Percentiles rank a stretch among this genome's conserved stretches.
Conservation (phyloP, 2,329 filamentous ascomycete genomes). For the Aplosporella prunicola region DNA sequence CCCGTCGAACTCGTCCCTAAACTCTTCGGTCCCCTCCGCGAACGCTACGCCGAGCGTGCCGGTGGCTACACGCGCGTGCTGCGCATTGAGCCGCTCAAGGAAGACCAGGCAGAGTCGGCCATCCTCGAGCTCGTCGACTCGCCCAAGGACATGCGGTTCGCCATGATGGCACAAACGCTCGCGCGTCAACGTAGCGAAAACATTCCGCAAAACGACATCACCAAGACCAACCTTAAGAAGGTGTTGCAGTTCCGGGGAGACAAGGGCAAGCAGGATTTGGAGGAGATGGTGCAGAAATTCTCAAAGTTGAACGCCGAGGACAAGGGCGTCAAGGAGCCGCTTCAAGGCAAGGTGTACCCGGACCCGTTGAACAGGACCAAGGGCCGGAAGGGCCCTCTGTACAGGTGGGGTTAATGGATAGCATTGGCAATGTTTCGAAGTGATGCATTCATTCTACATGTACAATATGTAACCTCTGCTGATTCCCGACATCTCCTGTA, state of each 20-base stretch:
- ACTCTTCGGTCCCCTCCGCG: constrained; percentile 72
- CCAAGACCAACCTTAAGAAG: constrained; percentile 69
- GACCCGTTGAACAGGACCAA: constrained; percentile 6
- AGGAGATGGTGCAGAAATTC: constrained; percentile 45
- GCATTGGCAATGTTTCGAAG: too few relatives aligned
- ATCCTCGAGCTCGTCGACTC: constrained; percentile 94
- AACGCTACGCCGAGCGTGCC: constrained; percentile 67
- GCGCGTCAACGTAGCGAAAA: constrained; percentile 48
- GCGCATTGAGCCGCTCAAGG: constrained; percentile 78
- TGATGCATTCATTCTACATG: too few relatives aligned
- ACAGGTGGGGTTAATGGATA: too few relatives aligned
- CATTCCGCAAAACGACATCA: constrained; percentile 58
- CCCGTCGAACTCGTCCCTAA: constrained; percentile 60
- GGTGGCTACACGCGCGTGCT: constrained; percentile 94
- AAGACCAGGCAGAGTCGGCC: constrained; percentile 79
- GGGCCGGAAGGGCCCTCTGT: constrained; percentile 7
- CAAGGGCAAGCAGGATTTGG: constrained; percentile 57
- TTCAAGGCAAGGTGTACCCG: constrained; percentile 9
- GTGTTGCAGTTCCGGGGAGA: constrained; percentile 62
- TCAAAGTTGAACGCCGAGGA: constrained; percentile 5
- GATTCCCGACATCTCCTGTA: constrained; percentile 60
- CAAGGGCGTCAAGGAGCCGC: constrained; percentile 4
- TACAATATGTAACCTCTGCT: constrained; percentile 65
- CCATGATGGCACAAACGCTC: constrained; percentile 79
- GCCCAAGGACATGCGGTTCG: constrained; percentile 86